Base-by-base conservation (phyloP, 2,329 filamentous ascomycete species). In the Microthyrium microscopicum region DNA sequence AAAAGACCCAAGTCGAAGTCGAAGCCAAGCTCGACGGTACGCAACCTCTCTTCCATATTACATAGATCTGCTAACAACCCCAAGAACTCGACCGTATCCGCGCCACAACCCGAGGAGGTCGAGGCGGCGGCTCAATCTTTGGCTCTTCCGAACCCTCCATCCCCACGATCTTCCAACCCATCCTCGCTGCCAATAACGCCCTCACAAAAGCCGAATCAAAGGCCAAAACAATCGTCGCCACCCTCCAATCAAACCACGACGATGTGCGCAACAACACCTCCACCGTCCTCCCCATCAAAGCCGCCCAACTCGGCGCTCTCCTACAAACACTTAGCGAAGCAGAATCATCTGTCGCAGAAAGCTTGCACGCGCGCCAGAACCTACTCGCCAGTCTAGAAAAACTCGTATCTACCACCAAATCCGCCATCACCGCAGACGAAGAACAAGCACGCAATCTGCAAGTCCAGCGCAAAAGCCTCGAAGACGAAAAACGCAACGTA, bases 231-330 rank as follows among this genome's bases (percentile, higher is more conserved):
- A 70, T 70, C 34, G 68, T 70, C 9, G 84, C 87, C 28, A 77
- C 80, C 42, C 64, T 74, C 41, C 87, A 95, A 44, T 94, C 83
- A 48, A 72, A 78, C 32, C 92, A 87, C 53, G 66, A 91, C 48
- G 79, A 75, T 35, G 79, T 84, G 44, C 70, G 83, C 0, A 62
- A 65, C 19, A 68, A 68, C 1, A 62, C 70, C 1, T 61, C 77
- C 2, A 83, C 87, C 0, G 78, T 83, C 0, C 77, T 85, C 1
- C 85, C 89, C 1, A 85, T 98, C 15, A 82, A 92, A 49, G 89
- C 89, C 2, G 87, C 87, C 11, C 77, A 83, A 19, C 69, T 98
- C 6, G 85, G 81, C 42, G 79, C 82, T 3, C 65, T 98, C n/a
- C 67, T 95, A 34, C 94, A 89, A 60, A 79, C 75, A 5, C 67